These are phyloP conservation scores for Pyrrhoderma noxium DNA, from an alignment of 1,284 basidiomycete genomes.

Conservation along the genomic window DNA sequence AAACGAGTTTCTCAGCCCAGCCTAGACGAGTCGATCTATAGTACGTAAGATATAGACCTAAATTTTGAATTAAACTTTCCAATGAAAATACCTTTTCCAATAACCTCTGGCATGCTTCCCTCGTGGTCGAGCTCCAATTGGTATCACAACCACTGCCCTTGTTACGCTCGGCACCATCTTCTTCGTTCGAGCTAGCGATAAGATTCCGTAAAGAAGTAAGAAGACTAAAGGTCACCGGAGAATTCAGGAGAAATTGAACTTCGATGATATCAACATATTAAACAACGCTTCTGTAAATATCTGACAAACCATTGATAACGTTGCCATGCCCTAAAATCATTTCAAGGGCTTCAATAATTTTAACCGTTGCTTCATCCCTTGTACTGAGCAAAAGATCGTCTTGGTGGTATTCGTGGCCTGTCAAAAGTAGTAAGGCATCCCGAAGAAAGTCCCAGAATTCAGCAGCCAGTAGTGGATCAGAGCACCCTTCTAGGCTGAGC, in stretches of 20 bases:
- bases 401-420: neutral
- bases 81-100: conserved; percentile 5
- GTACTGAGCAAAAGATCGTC: neutral
- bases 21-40: too few relatives aligned
- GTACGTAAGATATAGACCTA: too few relatives aligned
- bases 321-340: conserved; percentile 6
- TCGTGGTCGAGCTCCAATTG: neutral
- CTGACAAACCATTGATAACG: neutral
- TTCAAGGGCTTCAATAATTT: conserved; percentile 7
- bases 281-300: neutral
- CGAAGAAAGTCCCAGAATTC: conserved; percentile 52
- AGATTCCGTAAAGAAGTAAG: conserved; percentile 1
- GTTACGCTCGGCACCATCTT: too few relatives aligned
- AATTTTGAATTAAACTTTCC: too few relatives aligned
- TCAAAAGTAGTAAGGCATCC: conserved; percentile 41
- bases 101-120: neutral
- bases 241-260: conserved; percentile 8
- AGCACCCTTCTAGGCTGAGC: conserved; percentile 20
- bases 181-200: neutral
- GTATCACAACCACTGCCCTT: neutral
- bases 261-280: neutral
- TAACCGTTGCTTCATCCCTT: neutral
- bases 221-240: conserved; percentile 13
- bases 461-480: conserved; percentile 32
- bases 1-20: too few relatives aligned